Evolutionary conservation across 2,329 filamentous ascomycete species (phyloP).

Genomic region (Alternaria sp.): DNA sequence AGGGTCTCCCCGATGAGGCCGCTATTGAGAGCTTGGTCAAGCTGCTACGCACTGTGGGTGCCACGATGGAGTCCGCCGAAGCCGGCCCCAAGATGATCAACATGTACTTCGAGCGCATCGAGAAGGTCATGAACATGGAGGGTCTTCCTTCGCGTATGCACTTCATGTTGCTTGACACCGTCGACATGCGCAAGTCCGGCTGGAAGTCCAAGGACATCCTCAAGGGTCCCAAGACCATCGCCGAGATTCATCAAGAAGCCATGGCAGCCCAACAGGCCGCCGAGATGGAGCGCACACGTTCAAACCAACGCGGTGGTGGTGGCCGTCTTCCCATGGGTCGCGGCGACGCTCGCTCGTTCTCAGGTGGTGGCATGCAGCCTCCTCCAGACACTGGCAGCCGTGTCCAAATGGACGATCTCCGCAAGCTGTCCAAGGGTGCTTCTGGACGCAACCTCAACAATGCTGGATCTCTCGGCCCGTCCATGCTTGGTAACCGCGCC

Average conservation of each 20-base stretch:
- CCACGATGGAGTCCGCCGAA: constrained; percentile 78
- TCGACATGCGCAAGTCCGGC: constrained; percentile 77
- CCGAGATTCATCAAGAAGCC: constrained; percentile 87
- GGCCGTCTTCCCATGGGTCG: constrained; percentile 76
- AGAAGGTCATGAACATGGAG: constrained; percentile 78
- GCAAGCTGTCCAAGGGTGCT: constrained; percentile 72
- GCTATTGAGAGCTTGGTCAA: constrained; percentile 96
- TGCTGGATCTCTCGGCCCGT: constrained; percentile 72
- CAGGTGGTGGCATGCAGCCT: constrained; percentile 70
- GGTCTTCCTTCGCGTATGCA: constrained; percentile 80
- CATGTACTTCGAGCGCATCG: constrained; percentile 89
- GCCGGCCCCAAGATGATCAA: constrained; percentile 89
- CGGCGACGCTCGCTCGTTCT: constrained; percentile 86
- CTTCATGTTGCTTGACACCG: constrained; percentile 96
- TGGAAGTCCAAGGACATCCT: constrained; percentile 89
- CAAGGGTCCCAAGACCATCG: constrained; percentile 96
- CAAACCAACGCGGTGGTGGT: constrained; percentile 69
- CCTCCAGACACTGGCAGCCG: constrained; percentile 77
- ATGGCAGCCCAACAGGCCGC: constrained; percentile 80
- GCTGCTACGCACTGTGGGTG: constrained; percentile 88
- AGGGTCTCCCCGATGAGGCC: constrained; percentile 89
- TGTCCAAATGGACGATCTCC: constrained; percentile 89
- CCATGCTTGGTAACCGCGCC: constrained; percentile 85
- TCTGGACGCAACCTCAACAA: constrained; percentile 63
- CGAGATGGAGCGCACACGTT: constrained; percentile 67